Percentiles rank a stretch among this genome's conserved stretches.
These are phyloP conservation scores for Aspergillus transmontanensis DNA, from an alignment of 2,329 filamentous ascomycete species.

Conservation along the genomic window DNA sequence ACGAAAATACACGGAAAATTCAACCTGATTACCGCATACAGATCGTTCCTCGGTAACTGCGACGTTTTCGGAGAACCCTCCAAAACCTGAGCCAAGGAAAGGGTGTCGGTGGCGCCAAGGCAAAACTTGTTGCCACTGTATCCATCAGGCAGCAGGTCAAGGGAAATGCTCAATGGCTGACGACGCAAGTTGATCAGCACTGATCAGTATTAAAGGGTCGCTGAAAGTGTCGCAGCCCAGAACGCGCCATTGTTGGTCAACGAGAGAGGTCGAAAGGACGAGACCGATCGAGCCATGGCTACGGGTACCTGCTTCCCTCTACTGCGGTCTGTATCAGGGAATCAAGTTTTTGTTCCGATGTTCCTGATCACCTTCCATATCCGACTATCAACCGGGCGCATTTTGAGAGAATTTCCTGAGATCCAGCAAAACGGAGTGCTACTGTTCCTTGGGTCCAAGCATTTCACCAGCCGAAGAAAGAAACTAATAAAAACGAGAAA, in stretches of 20 bases:
- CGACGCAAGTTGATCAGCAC: slow-evolving; percentile 1
- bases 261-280: not conserved
- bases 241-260: not conserved
- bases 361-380: no score
- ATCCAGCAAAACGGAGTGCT: not conserved
- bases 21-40: not conserved
- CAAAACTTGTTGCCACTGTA: not conserved
- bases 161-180: not conserved
- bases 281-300: not conserved
- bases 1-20: not conserved
- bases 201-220: slow-evolving; percentile 1
- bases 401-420: not conserved
- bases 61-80: not conserved
- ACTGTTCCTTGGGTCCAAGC: not conserved
- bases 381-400: not conserved
- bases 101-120: not conserved
- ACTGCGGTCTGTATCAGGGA: not conserved
- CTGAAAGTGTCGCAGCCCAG: not conserved
- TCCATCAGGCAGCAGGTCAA: not conserved
- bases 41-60: not conserved
- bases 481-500: not conserved
- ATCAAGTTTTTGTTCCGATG: not conserved
- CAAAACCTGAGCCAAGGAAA: not conserved
- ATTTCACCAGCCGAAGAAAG: not conserved
- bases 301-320: not conserved